Evolutionary conservation across 1,284 basidiomycete species (phyloP), one percentile per base, ranked within the genome.

Genomic region (Puccinia novopanici): DNA sequence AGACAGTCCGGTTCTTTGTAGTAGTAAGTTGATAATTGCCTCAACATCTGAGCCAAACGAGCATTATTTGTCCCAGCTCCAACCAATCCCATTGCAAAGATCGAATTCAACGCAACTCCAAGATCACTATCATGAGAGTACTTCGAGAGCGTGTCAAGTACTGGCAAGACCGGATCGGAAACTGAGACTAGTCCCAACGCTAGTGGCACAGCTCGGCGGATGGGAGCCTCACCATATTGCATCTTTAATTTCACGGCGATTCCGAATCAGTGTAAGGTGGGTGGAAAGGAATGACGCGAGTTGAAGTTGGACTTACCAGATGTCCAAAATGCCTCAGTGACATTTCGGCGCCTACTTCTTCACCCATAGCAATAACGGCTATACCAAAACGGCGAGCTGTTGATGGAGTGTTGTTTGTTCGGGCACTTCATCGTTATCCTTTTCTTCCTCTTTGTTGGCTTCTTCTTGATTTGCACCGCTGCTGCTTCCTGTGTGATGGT

Each of bases 81-180:
- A 74, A 99, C 93, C 24, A 99, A 89, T 84, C 97, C 97, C 96
- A 99, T 99, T 2, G 96, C 95, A 83, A 99, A 92, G 86, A 99
- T 99, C 37, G 97, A 93, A 85, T 98, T 99, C 80, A 95, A 89
- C 0, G 96, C 97, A 19, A 99, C 97, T 80, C 91, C 90, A 52
- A 98, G 91, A 87, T 99, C 97, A 84, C 92, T 95, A 88, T 99
- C 97, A 88, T 99, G 97, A 83, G 94, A 97, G 88, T 99, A 99
- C 86, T 97, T 98, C n/a, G 95, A 98, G 9, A 99, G 90, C 0
- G 95, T 98, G 86, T 99, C 97, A 83, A 99, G 91, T 82, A 99
- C 92, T 42, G 92, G 89, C n/a, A 98, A 89, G 86, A 94, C 92
- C 22, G 97, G 97, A 87, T 99, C 98, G 77, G 97, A 99, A 22